A percentile compares a stretch with the other conserved stretches of the same genome.
phyloP scores from a whole-genome alignment of 129 eudicot species.

The Helichrysum umbraculigerum region DNA sequence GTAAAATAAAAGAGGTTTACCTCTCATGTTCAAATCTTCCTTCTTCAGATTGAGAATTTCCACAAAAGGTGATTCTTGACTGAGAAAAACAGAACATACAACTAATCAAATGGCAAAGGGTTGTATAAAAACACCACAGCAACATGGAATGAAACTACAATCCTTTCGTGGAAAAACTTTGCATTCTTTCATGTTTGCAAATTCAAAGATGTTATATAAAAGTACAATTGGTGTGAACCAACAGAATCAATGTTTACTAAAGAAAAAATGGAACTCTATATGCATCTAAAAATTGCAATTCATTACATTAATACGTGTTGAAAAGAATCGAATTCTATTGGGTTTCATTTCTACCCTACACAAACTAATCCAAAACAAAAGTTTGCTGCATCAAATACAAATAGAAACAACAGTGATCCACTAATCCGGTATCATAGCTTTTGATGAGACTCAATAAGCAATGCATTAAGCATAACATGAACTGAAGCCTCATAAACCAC shows the following conservation, averaged over 20 bases:
- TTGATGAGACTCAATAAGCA: slow-evolving; percentile 87
- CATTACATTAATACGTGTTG: slow-evolving; percentile 24
- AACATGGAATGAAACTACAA: neutral
- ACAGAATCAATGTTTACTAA: neutral
- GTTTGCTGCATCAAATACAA: slow-evolving; percentile 19
- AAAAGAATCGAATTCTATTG: slow-evolving; percentile 28
- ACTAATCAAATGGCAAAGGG: neutral
- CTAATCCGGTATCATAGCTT: slow-evolving; percentile 39
- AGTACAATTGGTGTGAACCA: slow-evolving; percentile 39
- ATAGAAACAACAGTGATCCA: slow-evolving; percentile 12
- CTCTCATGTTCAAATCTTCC: slow-evolving; percentile 9
- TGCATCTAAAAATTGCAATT: slow-evolving; percentile 30
- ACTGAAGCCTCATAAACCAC: slow-evolving; percentile 78
- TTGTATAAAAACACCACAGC: neutral
- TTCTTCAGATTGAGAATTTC: neutral
- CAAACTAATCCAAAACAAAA: neutral
- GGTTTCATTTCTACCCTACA: slow-evolving; percentile 24
- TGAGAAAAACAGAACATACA: neutral
- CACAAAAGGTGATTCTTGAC: neutral
- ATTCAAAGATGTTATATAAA: slow-evolving; percentile 32
- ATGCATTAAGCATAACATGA: slow-evolving; percentile 87
- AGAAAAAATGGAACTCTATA: slow-evolving; percentile 27
- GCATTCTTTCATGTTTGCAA: slow-evolving; percentile 38
- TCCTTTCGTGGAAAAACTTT: slow-evolving; percentile 2
- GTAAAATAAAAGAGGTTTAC: neutral